Base-by-base conservation (phyloP, 2,329 filamentous ascomycete genomes). In the Colletotrichum coccodes region DNA sequence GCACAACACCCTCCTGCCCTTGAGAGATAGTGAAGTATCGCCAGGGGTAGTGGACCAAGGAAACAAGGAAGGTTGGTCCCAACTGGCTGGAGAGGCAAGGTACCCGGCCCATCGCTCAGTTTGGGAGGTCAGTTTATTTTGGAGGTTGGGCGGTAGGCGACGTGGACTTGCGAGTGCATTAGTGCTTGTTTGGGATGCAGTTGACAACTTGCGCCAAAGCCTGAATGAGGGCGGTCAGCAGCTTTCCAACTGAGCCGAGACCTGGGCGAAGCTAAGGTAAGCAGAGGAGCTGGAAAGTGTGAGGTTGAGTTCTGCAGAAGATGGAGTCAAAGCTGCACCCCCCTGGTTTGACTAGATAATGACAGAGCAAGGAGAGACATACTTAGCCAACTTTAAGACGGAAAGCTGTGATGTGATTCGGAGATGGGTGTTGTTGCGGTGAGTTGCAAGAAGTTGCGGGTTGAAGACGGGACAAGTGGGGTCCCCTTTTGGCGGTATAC, bases 341-440 rank as follows among this genome's bases (percentile, higher is more conserved):
- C 36, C 6, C 21, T 56, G 36, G 21, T 21, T 28, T 9, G 18
- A 3, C 4, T 26, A 14, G 28, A 26, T 18, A 23, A 23, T 6
- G 4, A 34, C 21, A n/a, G 40, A 58, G 40, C 12, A 44, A 44
- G 21, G 6, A 42, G 34, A 14, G 12, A n/a, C 21, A 14, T 23
- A 47, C 28, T 23, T 50, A 42, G 21, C 30, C 42, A 26, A 18
- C 42, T 44, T n/a, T 5, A 8, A 18, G 21, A 21, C 46, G 42
- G 18, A 42, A 44, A 32, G 28, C 46, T 44, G 57, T 30, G 23
- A 44, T 26, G 58, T 62, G 49, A 49, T 50, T 52, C 28, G 40
- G 49, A 40, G 34, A 32, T 4, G n/a, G 58, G n/a, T n/a, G n/a
- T 38, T 11, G 30, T 61, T 54, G 49, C 63, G 57, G 63, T 62